These are phyloP conservation scores for Pestalotiopsis sp. DNA, from an alignment of 2,329 filamentous ascomycete genomes.

Conservation along the genomic window DNA sequence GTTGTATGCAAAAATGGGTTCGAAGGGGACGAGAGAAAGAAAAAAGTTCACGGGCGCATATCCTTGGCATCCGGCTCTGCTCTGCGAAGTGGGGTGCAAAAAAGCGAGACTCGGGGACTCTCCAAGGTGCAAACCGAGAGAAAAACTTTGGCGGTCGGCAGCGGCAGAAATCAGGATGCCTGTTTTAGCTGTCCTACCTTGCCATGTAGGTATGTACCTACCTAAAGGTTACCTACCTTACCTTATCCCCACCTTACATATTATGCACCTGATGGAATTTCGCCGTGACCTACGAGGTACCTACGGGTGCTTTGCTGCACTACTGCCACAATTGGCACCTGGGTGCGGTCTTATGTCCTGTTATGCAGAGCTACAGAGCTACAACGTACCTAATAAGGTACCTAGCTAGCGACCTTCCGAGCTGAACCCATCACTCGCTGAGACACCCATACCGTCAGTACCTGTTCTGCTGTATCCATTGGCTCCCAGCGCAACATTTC, in stretches of 20 bases:
- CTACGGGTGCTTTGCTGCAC: too few relatives aligned
- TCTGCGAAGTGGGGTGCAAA: constrained; percentile 11
- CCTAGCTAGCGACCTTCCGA: neutral
- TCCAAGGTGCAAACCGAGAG: neutral
- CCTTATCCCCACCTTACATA: neutral
- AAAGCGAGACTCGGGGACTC: neutral
- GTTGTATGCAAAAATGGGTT: neutral
- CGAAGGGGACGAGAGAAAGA: neutral
- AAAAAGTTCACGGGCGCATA: constrained; percentile 3
- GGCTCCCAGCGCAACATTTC: neutral
- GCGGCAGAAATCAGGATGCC: constrained; percentile 9
- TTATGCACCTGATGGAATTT: too few relatives aligned
- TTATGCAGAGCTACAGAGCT: neutral
- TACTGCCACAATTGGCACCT: too few relatives aligned
- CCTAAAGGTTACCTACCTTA: too few relatives aligned
- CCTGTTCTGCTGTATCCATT: neutral
- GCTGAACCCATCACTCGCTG: too few relatives aligned
- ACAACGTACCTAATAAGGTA: neutral
- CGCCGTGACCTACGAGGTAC: too few relatives aligned
- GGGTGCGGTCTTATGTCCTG: neutral
- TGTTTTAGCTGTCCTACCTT: neutral
- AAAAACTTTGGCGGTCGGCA: constrained; percentile 14
- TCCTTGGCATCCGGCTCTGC: neutral
- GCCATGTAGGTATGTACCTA: neutral
- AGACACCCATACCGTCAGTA: neutral